A percentile compares a stretch with the other conserved stretches of the same genome.
Conservation (phyloP, 495 filamentous ascomycete genomes). For the Annulohypoxylon bovei region DNA sequence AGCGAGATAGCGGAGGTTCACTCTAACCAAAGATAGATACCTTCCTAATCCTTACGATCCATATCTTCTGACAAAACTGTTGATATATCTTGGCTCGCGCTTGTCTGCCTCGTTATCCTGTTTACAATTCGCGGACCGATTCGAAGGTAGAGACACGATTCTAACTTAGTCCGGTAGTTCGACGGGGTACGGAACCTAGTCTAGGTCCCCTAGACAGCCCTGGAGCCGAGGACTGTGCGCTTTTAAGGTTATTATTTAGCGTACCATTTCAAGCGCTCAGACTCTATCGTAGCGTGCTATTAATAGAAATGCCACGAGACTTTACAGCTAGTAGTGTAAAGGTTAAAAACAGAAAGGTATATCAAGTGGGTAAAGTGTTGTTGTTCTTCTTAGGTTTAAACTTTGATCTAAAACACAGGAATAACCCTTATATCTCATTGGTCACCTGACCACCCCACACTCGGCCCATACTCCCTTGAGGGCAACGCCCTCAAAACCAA, state of each 20-base stretch:
- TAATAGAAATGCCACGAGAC: conserved; percentile 10
- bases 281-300: background rate
- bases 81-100: background rate
- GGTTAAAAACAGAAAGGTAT: background rate
- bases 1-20: background rate
- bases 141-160: background rate
- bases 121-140: background rate
- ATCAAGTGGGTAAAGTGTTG: background rate
- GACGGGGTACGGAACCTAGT: background rate
- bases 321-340: background rate
- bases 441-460: too few relatives aligned
- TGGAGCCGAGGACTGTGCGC: conserved; percentile 21
- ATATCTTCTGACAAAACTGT: background rate
- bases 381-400: too few relatives aligned
- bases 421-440: too few relatives aligned
- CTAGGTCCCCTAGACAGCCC: background rate
- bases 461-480: too few relatives aligned
- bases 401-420: too few relatives aligned
- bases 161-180: background rate
- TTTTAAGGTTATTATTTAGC: conserved; percentile 32
- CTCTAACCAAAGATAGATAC: background rate
- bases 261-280: background rate
- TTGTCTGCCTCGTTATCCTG: background rate
- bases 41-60: background rate
- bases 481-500: too few relatives aligned